Evolutionary conservation across 805 yeast genomes (phyloP), one percentile per base, ranked within the genome.

Genomic region (Tetrapisispora fleetii): DNA sequence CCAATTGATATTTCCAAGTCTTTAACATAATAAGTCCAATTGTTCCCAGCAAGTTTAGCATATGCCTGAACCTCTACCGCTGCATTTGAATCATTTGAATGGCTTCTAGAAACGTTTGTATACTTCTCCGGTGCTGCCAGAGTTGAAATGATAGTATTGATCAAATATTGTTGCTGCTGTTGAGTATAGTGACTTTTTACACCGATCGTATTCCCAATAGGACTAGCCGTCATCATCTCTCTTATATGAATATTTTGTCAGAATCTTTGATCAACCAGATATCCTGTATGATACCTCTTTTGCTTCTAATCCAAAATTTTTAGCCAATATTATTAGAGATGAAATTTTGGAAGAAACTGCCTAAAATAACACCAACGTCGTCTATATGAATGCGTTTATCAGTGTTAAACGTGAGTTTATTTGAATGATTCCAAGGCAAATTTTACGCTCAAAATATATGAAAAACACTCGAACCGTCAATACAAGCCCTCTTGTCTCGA

Each of bases 11-110:
- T 77, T 28, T 76, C 76, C 46, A 91, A 71, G 17, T 80, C 73
- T 62, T 90, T 87, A 40, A 93, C 96, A 60, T 89, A 93, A 63
- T 76, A 93, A 1, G 99, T 91, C 99, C 99, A 93, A 59, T 80
- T 80, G 35, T 76, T 70, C 40, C 99, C 99, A 0, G 97, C 90
- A 43, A 93, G 83, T 65, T 93, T 93, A 35, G 97, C 99, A 65
- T 91, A 93, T 0, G 99, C 99, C 68, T 90, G 95, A n/a, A 93
- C 90, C 63, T 90, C 96, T 4, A 73, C 62, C 37, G 74, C 76
- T 33, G 72, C 62, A 48, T 71, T 84, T 52, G 79, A 78, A 46
- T 81, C 87, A 65, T 93, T 93, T 48, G 91, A 79, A 62, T 78
- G 86, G 24, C 70, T 76, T 43, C 69, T 70, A 13, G 95, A 78